Conservation (phyloP, 805 yeast species). For the Kodamaea nitidulidarum region DNA sequence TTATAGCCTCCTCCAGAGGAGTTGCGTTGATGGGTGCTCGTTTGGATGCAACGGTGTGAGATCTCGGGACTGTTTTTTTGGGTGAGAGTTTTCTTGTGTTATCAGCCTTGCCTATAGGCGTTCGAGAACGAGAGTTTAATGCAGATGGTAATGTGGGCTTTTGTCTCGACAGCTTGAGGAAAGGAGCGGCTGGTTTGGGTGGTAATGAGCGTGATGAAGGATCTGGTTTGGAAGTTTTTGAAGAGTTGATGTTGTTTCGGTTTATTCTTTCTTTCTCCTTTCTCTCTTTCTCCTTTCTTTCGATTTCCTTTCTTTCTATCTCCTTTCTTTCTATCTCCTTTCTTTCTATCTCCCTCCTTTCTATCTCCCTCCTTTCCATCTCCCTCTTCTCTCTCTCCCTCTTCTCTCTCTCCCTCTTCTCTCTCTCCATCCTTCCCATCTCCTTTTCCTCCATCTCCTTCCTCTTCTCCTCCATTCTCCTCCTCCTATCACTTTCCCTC, state of each 20-base stretch:
- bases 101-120: no score
- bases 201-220: neutral
- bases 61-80: neutral
- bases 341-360: neutral
- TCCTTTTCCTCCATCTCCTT: neutral
- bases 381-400: constrained; percentile 9
- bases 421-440: neutral
- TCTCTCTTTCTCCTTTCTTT: no score
- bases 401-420: constrained; percentile 1
- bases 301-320: no score
- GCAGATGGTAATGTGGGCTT: neutral
- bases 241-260: no score
- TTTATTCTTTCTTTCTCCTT: no score
- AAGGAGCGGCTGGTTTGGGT: neutral
- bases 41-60: constrained; percentile 1
- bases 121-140: no score
- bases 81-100: no score
- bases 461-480: constrained; percentile 4
- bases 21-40: constrained; percentile 3
- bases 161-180: neutral
- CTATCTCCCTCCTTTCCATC: constrained; percentile 7
- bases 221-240: neutral
- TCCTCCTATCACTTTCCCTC: neutral
- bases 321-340: neutral
- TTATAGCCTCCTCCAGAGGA: constrained; percentile 16